Evolutionary conservation across 2,329 filamentous ascomycete species (phyloP), one percentile per base, ranked within the genome.

Genomic region (Ophiostoma fasciatum): DNA sequence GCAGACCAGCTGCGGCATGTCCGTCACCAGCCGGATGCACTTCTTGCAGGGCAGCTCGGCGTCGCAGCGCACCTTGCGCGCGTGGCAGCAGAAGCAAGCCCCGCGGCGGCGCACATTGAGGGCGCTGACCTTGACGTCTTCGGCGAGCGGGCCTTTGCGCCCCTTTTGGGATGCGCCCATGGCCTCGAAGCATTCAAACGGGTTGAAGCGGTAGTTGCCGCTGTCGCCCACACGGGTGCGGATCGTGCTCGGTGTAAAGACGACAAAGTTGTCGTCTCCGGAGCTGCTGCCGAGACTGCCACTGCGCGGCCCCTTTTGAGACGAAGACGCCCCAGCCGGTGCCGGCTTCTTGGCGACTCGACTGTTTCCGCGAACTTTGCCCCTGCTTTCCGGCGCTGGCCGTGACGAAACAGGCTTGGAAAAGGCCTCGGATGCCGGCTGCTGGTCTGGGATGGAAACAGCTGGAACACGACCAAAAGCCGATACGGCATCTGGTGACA

Each of bases 61-160:
- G 48, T 71, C 66, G 43, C 69, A 73, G 49, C 64, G 67, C 36
- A 74, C 69, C 49, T 74, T 74, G 44, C 69, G 65, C 39, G 63
- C 65, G 46, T 69, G 67, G 46, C 69, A 74, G 53, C 66, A 70
- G 54, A 73, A 73, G 48, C 69, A 74, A 9, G 69, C 69, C 6
- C 69, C 68, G 5, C 59, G 50, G 22, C 67, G 60, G 13, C 69
- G 61, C 10, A 74, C 66, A 37, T 68, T 60, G 3, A 71, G 56
- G 1, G 69, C 69, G 31, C 59, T 64, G 49, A 69, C 59, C 48
- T 71, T 71, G 21, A 61, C 66, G n/a, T 65, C 61, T 31, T 63
- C 58, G 19, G 66, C 63, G 26, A 73, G 50, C 1, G 68, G 68
- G 0, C 69, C 69, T 46, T 73, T 73, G 35, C 69, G 60, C 2